These are phyloP conservation scores for Komagataella pseudopastoris DNA, from an alignment of 805 yeast species.

Conservation along the genomic window DNA sequence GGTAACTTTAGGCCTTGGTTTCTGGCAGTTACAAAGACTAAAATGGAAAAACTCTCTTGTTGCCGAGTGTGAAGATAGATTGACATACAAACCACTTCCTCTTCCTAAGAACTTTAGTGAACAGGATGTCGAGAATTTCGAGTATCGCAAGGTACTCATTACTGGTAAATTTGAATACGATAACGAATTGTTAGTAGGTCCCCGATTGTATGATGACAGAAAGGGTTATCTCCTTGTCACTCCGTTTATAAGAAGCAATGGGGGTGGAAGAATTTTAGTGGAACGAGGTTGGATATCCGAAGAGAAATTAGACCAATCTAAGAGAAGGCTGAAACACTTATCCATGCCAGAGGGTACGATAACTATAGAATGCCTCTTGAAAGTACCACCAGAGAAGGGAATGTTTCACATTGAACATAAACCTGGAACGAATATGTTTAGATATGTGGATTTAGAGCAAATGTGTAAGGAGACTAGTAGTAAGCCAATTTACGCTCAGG, in stretches of 20 bases:
- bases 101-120: slow-evolving; percentile 58
- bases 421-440: slow-evolving; percentile 53
- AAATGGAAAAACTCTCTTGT: slow-evolving; percentile 82
- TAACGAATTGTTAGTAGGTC: slow-evolving; percentile 87
- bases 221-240: slow-evolving; percentile 73
- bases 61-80: slow-evolving; percentile 68
- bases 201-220: slow-evolving; percentile 53
- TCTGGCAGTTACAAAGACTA: slow-evolving; percentile 84
- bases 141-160: slow-evolving; percentile 66
- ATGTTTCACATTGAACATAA: slow-evolving; percentile 58
- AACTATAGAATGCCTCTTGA: slow-evolving; percentile 58
- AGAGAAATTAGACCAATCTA: slow-evolving; percentile 42
- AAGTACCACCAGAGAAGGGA: slow-evolving; percentile 53
- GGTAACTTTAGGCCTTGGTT: slow-evolving; percentile 72
- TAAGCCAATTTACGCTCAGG: slow-evolving; percentile 67
- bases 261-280: slow-evolving; percentile 66
- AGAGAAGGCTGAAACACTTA: slow-evolving; percentile 46
- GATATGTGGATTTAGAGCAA: slow-evolving; percentile 66
- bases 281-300: slow-evolving; percentile 90
- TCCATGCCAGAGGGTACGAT: slow-evolving; percentile 66
- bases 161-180: slow-evolving; percentile 73
- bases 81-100: slow-evolving; percentile 59
- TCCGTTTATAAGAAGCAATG: slow-evolving; percentile 65
- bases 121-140: slow-evolving; percentile 57
- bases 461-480: slow-evolving; percentile 62